These are phyloP conservation scores for Raphanus hybrid DNA, from an alignment of 441 rosid genomes.

Conservation along the genomic window DNA sequence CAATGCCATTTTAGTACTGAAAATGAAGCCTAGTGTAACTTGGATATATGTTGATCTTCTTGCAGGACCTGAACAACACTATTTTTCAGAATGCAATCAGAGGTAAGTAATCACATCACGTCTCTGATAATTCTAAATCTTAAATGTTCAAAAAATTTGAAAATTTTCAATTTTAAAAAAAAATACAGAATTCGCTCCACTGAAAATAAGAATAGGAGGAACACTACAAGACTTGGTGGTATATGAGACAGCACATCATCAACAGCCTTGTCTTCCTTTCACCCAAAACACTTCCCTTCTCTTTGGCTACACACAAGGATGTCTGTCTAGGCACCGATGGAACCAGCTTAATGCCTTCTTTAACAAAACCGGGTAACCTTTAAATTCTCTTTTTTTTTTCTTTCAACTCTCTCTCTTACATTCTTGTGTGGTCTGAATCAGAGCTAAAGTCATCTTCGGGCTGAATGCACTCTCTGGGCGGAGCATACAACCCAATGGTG, in stretches of 20 bases:
- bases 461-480: constrained; percentile 83
- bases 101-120: constrained; percentile 49
- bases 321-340: constrained; percentile 86
- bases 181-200: constrained; percentile 80
- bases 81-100: constrained; percentile 73
- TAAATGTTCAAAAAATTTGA: not conserved
- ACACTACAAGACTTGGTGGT: constrained; percentile 85
- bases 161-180: not conserved
- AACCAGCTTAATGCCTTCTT: constrained; percentile 83
- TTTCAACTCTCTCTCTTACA: not conserved
- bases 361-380: constrained; percentile 63
- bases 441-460: constrained; percentile 84
- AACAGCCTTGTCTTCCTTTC: constrained; percentile 70
- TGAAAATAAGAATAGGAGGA: constrained; percentile 95
- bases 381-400: not conserved
- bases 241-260: constrained; percentile 62
- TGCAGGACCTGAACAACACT: constrained; percentile 75
- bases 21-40: constrained; percentile 10
- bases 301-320: constrained; percentile 85
- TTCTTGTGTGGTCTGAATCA: constrained; percentile 41
- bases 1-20: not conserved
- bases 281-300: constrained; percentile 54
- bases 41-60: constrained; percentile 20
- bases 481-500: constrained; percentile 49
- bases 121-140: not conserved